Evolutionary conservation across 83 land plant genomes (phyloP), one percentile per base, ranked within the genome.

Genomic region (Isoetes engelmannii): DNA sequence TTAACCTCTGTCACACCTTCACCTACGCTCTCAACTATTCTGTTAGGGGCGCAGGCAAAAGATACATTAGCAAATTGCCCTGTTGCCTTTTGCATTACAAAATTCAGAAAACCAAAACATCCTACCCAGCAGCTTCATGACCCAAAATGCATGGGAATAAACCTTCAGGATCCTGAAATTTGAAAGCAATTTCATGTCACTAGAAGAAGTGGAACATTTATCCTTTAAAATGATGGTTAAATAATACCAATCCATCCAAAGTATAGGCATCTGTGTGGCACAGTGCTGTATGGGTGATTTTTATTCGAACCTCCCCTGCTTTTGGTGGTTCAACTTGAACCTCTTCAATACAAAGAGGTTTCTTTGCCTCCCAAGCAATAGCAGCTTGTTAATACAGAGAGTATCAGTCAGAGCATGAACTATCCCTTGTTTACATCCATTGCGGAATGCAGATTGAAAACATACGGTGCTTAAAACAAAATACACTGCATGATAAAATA

Each of bases 201-300:
- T 51, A 15, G 54, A 51, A 51, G 1, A 15, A 12, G 54, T n/a
- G 12, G 15, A 15, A 51, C 54, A 12, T 0, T 12, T 12, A 51
- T 0, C 54, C 54, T 12, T 10, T 10, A 51, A 51, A 15, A 51
- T 12, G 15, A 15, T n/a, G 15, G 15, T n/a, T n/a, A 51, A 51
- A 51, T 12, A 12, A 51, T 51, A 51, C 54, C 54, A 51, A 15
- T 10, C 54, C 54, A 51, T 51, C 15, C 54, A 10, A 51, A 12
- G 54, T 51, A 15, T 51, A 51, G 54, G 54, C 54, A 51, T 51
- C 54, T 51, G 54, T 51, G 15, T 51, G 54, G 54, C 54, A 51
- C 12, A 51, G 54, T 51, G 54, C 54, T 12, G 54, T 51, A 15
- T 51, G n/a, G 15, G 54, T 51, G 15, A 51, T 3, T n/a, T 51